A percentile compares a stretch with the other conserved stretches of the same genome.
phyloP scores from a whole-genome alignment of 257 asterid species.

The Solanum peruvianum region DNA sequence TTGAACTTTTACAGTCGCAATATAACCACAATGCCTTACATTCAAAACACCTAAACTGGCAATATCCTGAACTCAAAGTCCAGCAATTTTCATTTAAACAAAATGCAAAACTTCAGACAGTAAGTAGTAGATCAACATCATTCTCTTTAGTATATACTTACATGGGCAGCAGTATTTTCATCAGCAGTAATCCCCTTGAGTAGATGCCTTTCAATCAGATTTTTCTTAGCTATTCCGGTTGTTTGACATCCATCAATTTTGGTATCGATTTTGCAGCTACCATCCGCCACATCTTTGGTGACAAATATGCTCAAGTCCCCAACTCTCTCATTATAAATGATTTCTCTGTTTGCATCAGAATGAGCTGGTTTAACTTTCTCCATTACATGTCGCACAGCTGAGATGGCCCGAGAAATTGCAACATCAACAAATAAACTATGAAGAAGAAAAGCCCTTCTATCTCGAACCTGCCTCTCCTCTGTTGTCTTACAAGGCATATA shows the following conservation, averaged over 20 bases:
- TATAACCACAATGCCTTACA: conserved; percentile 65
- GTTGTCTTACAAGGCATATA: conserved; percentile 92
- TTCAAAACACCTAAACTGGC: conserved; percentile 76
- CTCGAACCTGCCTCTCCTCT: conserved; percentile 92
- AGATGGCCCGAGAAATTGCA: conserved; percentile 78
- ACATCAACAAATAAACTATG: conserved; percentile 90
- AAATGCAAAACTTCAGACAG: background rate
- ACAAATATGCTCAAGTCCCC: conserved; percentile 76
- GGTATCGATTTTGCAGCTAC: conserved; percentile 80
- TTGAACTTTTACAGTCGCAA: conserved; percentile 68
- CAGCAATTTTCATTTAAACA: background rate
- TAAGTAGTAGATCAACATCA: background rate
- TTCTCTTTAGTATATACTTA: conserved; percentile 25
- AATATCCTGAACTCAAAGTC: conserved; percentile 50
- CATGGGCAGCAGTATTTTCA: conserved; percentile 92
- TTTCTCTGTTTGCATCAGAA: conserved; percentile 21
- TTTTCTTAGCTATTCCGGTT: conserved; percentile 42
- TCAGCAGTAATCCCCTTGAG: conserved; percentile 95
- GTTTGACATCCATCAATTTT: conserved; percentile 86
- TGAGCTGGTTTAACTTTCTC: conserved; percentile 33
- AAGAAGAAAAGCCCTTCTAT: conserved; percentile 88
- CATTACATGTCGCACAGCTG: conserved; percentile 62
- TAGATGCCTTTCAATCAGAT: conserved; percentile 73
- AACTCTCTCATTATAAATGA: conserved; percentile 39
- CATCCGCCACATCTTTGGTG: conserved; percentile 60